Conservation (phyloP, 139 green algal species). For the Pycnococcus provasolii region DNA sequence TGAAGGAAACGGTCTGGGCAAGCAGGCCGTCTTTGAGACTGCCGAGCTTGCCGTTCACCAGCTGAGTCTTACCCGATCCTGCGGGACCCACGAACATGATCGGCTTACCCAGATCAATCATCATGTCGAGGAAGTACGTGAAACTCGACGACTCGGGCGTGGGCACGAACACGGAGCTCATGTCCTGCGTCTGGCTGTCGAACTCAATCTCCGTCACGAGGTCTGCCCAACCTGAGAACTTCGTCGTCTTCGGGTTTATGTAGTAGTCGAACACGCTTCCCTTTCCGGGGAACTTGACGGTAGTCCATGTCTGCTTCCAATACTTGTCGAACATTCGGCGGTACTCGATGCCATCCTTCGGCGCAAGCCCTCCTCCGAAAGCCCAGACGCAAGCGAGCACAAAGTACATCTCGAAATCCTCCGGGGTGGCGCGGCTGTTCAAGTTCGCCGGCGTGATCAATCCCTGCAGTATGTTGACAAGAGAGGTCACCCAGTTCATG, state of each 20-base stretch:
- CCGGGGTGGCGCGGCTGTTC: slow-evolving; percentile 57
- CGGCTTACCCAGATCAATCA: slow-evolving; percentile 64
- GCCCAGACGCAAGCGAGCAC: slow-evolving; percentile 73
- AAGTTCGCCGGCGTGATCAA: slow-evolving; percentile 62
- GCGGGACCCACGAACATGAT: slow-evolving; percentile 81
- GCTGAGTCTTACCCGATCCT: slow-evolving; percentile 66
- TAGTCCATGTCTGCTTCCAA: slow-evolving; percentile 71
- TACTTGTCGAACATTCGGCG: slow-evolving; percentile 81
- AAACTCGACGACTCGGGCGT: slow-evolving; percentile 69
- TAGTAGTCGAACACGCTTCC: slow-evolving; percentile 80
- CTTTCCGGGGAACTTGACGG: slow-evolving; percentile 68
- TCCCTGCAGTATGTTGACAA: slow-evolving; percentile 72
- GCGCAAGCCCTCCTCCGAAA: slow-evolving; percentile 64
- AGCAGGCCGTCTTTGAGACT: slow-evolving; percentile 55
- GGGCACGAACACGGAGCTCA: slow-evolving; percentile 71
- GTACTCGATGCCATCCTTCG: slow-evolving; percentile 84
- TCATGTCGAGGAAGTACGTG: slow-evolving; percentile 74
- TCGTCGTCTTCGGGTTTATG: slow-evolving; percentile 67
- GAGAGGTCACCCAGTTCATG: slow-evolving; percentile 70
- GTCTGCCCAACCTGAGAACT: slow-evolving; percentile 75
- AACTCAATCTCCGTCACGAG: slow-evolving; percentile 66
- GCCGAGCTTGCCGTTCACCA: slow-evolving; percentile 75
- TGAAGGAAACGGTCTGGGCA: slow-evolving; percentile 64
- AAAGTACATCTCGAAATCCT: slow-evolving; percentile 74
- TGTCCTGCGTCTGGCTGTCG: slow-evolving; percentile 40